Base-by-base conservation (phyloP, 2,329 filamentous ascomycete genomes). In the Alternaria gansuensis region DNA sequence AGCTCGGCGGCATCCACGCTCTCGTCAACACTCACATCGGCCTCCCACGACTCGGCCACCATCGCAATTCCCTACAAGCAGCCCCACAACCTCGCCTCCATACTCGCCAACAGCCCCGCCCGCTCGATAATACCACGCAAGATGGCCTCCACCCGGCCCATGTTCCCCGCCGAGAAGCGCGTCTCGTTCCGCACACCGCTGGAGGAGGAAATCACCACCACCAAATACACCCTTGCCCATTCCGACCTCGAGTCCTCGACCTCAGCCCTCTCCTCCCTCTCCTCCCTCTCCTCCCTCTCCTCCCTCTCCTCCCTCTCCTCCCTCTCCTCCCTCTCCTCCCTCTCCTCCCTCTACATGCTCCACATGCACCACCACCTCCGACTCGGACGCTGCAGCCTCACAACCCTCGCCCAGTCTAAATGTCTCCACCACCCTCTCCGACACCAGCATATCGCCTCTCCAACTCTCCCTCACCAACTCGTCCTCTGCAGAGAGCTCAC, bases 161-260 rank as follows among this genome's bases (percentile, higher is more conserved):
- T 79, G 73, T 87, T 87, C 67, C 84, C 85, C 4, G 78, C 83
- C 2, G 77, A 82, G 66, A 88, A 88, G 76, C 81, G 79, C 62
- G 86, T 88, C 11, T 82, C 80, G 26, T 88, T 87, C 69, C 79
- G 82, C 21, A 78, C 77, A 11, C 82, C 83, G 17, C 71, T 88
- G 26, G 84, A 85, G 44, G 86, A 88, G 69, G 84, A 87, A 56
- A 86, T 88, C 66, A 80, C 79, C 62, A 88, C 81, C 3, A 79
- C 81, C 39, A 81, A 77, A 56, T 88, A 85, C 73, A 84, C 82
- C 5, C 75, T 83, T 51, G 82, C 82, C 36, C 85, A 87, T 63
- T 84, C 83, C 0, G 86, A 88, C 69, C 75, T 88, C 10, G 75
- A 80, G 7, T 77, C 80, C 46, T 77, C 82, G 5, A 69, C 69